Evolutionary conservation across 805 yeast genomes (phyloP), one percentile per base, ranked within the genome.

Genomic region (Lachancea thermotolerans): DNA sequence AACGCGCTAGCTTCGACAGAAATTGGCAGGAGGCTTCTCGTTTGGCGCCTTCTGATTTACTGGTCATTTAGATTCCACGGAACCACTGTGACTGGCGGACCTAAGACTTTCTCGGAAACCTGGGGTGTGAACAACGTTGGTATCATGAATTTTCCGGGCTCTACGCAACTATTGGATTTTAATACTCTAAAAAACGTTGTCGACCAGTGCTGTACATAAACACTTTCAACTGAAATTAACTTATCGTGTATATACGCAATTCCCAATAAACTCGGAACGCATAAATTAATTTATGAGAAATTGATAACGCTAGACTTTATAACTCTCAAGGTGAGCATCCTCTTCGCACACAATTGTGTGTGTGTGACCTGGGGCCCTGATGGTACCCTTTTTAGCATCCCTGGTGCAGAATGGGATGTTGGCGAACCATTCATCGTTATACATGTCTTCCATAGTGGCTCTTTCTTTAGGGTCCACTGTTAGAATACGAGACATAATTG

Each of bases 391-490:
- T 42, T 69, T 68, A 2, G 54, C 60, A 51, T 69, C 73, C 27
- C 64, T 57, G 3, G 90, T 81, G 63, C 93, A 85, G 54, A 74
- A 72, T 40, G 71, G 66, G 48, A 85, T 83, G 28, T 74, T 75
- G 28, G 62, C 57, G 45, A 85, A 81, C 93, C 93, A 85, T 39
- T 76, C 83, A 62, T 85, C 93, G 18, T 68, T 65, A 48, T 80
- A 67, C 9, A 85, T 75, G 29, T 83, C 89, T 28, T 74, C 75
- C 58, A 85, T 65, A 1, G 85, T 75, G 1, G 89, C 86, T 56
- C 95, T 73, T 47, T 73, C 68, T 1, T 47, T 46, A 10, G 84
- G 81, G 51, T 84, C 86, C 12, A 82, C 69, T 42, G 72, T 72
- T 25, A 85, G 65, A 80, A 85, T 83, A 47, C 67, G 72, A 18